Base-by-base conservation (phyloP, 139 green algal species). In the Micractinium sp. region DNA sequence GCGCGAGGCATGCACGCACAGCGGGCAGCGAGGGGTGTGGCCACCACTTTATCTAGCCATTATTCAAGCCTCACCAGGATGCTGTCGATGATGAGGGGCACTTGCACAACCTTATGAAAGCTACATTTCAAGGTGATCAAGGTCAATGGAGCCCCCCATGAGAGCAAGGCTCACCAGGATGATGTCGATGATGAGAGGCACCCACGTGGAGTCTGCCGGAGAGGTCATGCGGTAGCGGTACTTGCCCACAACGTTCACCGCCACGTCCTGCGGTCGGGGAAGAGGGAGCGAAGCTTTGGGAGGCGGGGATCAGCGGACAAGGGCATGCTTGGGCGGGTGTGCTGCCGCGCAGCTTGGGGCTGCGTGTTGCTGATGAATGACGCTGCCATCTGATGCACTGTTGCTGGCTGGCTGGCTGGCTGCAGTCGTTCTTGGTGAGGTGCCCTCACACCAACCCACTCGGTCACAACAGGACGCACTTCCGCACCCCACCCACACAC, bases 211-310 rank as follows among this genome's bases (percentile, higher is more conserved):
- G 85, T 96, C 91, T 20, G 92, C 78, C 0, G 96, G 94, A 0
- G 89, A 94, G 39, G 93, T 71, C 90, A 97, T 93, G 41, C 91
- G 85, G 94, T 98, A 98, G 56, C 93, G 92, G 93, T 98, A 98
- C 92, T 98, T 98, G 89, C 96, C 96, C 66, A 98, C 96, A 36
- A 96, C 93, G 74, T 96, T 96, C 16, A 97, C 95, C 85, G 93
- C 85, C 80, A 95, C 93, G 80, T 95, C 93, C 92, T 94, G 91
- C 29, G 25, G 63, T 2, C 36, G 19, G 78, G 39, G 23, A 35
- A 5, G 14, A 27, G 39, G 78, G 19, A 83, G 38, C 39, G 78
- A 36, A 16, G 23, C n/a, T n/a, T n/a, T n/a, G n/a, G n/a, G n/a
- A n/a, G n/a, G n/a, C n/a, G n/a, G n/a, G n/a, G n/a, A n/a, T n/a